phyloP scores from a whole-genome alignment of 345 rosid species.

The Eucalyptus caleyi region DNA sequence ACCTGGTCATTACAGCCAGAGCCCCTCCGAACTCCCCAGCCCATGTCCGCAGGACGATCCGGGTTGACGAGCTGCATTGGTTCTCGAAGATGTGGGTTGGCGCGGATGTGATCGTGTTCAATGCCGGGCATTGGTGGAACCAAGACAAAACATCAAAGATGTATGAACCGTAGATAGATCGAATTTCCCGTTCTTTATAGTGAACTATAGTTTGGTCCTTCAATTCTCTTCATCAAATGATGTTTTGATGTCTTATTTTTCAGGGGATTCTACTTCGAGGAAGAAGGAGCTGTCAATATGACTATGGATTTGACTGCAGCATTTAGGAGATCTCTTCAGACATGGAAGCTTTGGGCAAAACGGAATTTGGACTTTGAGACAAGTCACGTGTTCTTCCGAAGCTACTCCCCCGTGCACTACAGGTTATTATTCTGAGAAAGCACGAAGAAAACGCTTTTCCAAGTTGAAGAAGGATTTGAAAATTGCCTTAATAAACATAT shows the following conservation, averaged over 20 bases:
- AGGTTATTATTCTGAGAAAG: constrained; percentile 16
- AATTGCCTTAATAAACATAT: neutral
- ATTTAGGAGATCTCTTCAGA: constrained; percentile 47
- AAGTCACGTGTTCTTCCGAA: constrained; percentile 56
- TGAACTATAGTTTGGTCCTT: neutral
- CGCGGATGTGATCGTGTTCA: constrained; percentile 64
- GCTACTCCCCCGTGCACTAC: constrained; percentile 80
- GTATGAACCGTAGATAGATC: neutral
- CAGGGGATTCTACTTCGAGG: constrained; percentile 70
- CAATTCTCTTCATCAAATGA: too few relatives aligned
- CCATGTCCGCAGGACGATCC: constrained; percentile 25
- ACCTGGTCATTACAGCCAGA: constrained; percentile 41
- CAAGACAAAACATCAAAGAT: constrained; percentile 38
- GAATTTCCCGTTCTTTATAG: neutral
- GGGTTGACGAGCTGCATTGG: constrained; percentile 62
- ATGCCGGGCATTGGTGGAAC: constrained; percentile 88
- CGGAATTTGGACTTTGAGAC: constrained; percentile 28
- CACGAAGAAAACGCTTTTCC: neutral
- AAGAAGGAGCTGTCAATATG: constrained; percentile 43
- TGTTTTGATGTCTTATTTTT: neutral
- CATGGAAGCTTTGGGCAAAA: constrained; percentile 55
- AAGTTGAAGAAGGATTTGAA: neutral
- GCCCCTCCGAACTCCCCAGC: constrained; percentile 36
- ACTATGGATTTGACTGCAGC: constrained; percentile 64
- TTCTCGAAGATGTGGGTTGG: constrained; percentile 50